A percentile compares a stretch with the other conserved stretches of the same genome.
phyloP scores from a whole-genome alignment of 176 grass and related monocot genomes.

The Thinopyrum elongatum region DNA sequence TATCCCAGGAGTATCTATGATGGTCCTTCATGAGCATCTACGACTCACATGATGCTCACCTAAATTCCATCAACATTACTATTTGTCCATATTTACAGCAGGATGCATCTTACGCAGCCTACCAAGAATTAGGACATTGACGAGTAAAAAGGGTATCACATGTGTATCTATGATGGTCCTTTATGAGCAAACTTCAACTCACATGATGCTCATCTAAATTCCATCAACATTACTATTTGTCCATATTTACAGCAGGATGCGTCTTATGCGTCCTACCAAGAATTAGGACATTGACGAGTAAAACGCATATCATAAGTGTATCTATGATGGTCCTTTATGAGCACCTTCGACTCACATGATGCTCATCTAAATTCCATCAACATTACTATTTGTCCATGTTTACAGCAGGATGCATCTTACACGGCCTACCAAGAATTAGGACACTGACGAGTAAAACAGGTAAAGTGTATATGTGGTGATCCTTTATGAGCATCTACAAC shows the following conservation, averaged over 20 bases:
- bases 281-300: too few relatives aligned
- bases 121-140: too few relatives aligned
- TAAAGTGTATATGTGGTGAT: conserved; percentile 6
- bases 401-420: conserved; percentile 39
- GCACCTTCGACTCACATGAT: conserved; percentile 22
- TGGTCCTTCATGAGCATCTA: conserved; percentile 40
- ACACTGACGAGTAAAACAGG: neutral
- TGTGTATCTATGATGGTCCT: too few relatives aligned
- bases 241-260: too few relatives aligned
- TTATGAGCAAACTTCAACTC: too few relatives aligned
- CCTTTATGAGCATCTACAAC: conserved; percentile 32
- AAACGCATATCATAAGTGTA: too few relatives aligned
- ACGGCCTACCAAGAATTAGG: conserved; percentile 45
- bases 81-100: conserved; percentile 51
- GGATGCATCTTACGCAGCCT: too few relatives aligned
- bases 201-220: too few relatives aligned
- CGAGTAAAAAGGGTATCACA: too few relatives aligned
- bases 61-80: conserved; percentile 43
- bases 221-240: too few relatives aligned
- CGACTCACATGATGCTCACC: conserved; percentile 25
- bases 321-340: too few relatives aligned
- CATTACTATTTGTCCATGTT: conserved; percentile 41
- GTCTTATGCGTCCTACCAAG: too few relatives aligned
- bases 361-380: conserved; percentile 49
- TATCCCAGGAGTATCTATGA: conserved; percentile 6